Evolutionary conservation across 164 flowering plant genomes (phyloP), one percentile per base, ranked within the genome.

Genomic region (Vitis amurensis): DNA sequence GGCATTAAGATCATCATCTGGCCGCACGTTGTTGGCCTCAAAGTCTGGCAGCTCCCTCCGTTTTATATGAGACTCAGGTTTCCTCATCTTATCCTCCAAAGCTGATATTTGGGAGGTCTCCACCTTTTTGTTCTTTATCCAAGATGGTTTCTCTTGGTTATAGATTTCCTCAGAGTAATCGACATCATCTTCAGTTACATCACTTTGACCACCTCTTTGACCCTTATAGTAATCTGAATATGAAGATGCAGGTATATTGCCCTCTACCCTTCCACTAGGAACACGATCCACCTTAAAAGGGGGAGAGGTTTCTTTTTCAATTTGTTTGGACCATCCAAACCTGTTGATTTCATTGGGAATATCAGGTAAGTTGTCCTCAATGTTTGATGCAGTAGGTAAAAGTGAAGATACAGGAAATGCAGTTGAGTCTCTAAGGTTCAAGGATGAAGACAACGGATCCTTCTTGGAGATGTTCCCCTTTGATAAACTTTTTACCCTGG

Each of bases 401-500:
- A 66, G 59, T 2, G 89, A 86, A 68, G 86, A 74, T 59, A 79
- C 73, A 1, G 90, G 80, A 52, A 79, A 56, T 62, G 88, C 63
- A 11, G 80, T 84, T 58, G 96, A 88, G 8, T 85, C 92, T 55
- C 86, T 79, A 12, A 83, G 76, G 73, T 81, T 85, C 29, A 78
- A 50, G 16, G 79, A 71, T 48, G 87, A 74, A 50, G 79, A 83
- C 16, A 77, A 23, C 2, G 74, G 69, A 69, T 90, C 96, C 76
- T 79, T 88, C 76, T 77, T 89, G 17, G 90, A 73, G 77, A 57
- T 87, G 78, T 74, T 87, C 47, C 90, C 95, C 73, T 89, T 93
- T 3, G 98, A 93, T 12, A 93, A 82, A 73, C 98, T 89, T 80
- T 93, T 93, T 64, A 91, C 98, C 81, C 98, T 93, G 86, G 15